A percentile compares a stretch with the other conserved stretches of the same genome.
Conservation (phyloP, 129 eudicot genomes). For the Kitagawia praeruptora region DNA sequence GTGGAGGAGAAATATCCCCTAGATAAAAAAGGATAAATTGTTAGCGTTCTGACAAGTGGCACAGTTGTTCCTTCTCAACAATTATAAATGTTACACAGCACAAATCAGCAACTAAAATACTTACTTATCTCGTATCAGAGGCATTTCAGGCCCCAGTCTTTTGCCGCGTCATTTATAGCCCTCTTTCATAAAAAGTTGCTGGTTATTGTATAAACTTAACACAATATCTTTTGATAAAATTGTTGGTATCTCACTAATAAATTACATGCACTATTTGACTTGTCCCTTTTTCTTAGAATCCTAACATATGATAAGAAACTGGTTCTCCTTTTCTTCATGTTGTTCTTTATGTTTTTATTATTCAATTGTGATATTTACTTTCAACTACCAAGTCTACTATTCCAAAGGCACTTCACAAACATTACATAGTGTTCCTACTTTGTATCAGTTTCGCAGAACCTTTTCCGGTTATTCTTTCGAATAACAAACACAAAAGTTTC, state of each 20-base stretch:
- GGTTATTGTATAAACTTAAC: neutral
- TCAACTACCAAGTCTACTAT: neutral
- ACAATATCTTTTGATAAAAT: neutral
- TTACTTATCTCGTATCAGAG: conserved; percentile 95
- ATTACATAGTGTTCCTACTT: neutral
- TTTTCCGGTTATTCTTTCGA: neutral
- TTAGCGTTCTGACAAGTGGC: neutral
- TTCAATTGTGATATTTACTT: neutral
- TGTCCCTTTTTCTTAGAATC: too few relatives aligned
- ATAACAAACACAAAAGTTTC: too few relatives aligned
- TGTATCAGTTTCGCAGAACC: neutral
- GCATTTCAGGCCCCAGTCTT: conserved; percentile 81
- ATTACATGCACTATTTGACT: neutral
- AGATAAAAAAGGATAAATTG: neutral
- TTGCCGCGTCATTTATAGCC: conserved; percentile 80
- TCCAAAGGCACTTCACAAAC: neutral
- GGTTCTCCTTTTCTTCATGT: too few relatives aligned
- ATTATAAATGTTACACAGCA: conserved; percentile 4
- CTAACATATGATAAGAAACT: too few relatives aligned
- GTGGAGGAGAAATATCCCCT: conserved; percentile 99
- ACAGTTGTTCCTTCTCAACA: neutral
- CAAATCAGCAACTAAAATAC: conserved; percentile 10
- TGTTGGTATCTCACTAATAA: neutral
- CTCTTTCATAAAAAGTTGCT: conserved; percentile 25
- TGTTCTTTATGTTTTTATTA: neutral